phyloP scores from a whole-genome alignment of 2,329 filamentous ascomycete species.

The Zelopaecilomyces penicillatus region DNA sequence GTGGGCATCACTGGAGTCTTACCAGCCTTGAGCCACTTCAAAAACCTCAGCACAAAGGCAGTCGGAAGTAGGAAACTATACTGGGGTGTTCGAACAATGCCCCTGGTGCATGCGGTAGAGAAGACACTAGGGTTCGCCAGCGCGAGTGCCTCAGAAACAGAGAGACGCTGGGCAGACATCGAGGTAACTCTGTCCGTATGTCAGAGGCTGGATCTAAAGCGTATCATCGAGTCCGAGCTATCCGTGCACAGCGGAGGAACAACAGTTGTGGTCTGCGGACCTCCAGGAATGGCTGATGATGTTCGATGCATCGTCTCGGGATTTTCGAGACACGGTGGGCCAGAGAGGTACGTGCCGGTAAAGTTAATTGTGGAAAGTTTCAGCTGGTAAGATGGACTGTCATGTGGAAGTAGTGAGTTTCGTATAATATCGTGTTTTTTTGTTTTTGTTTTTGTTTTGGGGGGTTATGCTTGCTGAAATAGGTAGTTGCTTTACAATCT shows the following conservation, averaged over 20 bases:
- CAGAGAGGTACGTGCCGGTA: constrained; percentile 7
- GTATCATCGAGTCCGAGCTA: constrained; percentile 11
- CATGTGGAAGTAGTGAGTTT: constrained; percentile 5
- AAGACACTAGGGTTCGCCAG: constrained; percentile 10
- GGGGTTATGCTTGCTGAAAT: background rate
- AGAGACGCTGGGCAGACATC: constrained; percentile 10
- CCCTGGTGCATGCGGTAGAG: constrained; percentile 15
- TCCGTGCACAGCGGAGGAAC: constrained; percentile 9
- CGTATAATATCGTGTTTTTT: constrained; percentile 8
- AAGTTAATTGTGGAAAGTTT: constrained; percentile 11
- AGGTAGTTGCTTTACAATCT: background rate
- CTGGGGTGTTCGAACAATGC: constrained; percentile 14
- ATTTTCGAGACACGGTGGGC: constrained; percentile 4
- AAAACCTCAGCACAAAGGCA: constrained; percentile 2
- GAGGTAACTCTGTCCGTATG: constrained; percentile 15
- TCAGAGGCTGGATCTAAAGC: constrained; percentile 11
- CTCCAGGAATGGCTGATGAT: constrained; percentile 15
- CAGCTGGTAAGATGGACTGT: constrained; percentile 7
- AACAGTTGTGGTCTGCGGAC: constrained; percentile 16
- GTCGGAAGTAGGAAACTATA: constrained; percentile 13
- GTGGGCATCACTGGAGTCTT: constrained; percentile 23
- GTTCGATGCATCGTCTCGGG: constrained; percentile 12
- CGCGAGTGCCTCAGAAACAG: constrained; percentile 3
- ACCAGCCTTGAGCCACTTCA: constrained; percentile 13
- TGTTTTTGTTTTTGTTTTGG: background rate